Percentiles rank a stretch among this genome's conserved stretches.
phyloP scores from a whole-genome alignment of 75 land plant genomes.

The Cunninghamia lanceolata region DNA sequence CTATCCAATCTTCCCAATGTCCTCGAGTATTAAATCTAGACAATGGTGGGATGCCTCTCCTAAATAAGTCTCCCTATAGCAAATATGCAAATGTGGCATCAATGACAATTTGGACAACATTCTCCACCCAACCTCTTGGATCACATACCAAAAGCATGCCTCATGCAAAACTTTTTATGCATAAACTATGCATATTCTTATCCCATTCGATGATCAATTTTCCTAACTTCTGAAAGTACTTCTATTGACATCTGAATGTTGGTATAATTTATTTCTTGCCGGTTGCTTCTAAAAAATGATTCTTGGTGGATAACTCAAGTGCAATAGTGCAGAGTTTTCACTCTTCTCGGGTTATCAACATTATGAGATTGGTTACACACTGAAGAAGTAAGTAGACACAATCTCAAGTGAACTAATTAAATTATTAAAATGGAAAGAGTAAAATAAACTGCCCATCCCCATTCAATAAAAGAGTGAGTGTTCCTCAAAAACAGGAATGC shows the following conservation, averaged over 20 bases:
- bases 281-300: background rate
- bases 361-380: background rate
- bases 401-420: background rate
- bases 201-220: background rate
- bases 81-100: too few species aligned
- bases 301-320: background rate
- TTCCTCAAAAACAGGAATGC: background rate
- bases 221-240: background rate
- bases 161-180: too few species aligned
- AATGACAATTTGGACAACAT: too few species aligned
- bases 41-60: too few species aligned
- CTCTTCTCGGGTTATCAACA: background rate
- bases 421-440: too few species aligned
- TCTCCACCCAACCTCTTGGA: too few species aligned
- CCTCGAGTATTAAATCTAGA: too few species aligned
- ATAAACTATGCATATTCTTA: background rate
- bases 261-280: background rate
- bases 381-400: background rate
- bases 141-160: background rate
- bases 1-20: too few species aligned
- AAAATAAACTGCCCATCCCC: background rate
- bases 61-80: too few species aligned
- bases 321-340: background rate
- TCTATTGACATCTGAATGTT: background rate
- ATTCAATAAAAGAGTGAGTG: background rate